Conservation (phyloP, 2,329 filamentous ascomycete species). For the Fusarium brevicatenulatum region DNA sequence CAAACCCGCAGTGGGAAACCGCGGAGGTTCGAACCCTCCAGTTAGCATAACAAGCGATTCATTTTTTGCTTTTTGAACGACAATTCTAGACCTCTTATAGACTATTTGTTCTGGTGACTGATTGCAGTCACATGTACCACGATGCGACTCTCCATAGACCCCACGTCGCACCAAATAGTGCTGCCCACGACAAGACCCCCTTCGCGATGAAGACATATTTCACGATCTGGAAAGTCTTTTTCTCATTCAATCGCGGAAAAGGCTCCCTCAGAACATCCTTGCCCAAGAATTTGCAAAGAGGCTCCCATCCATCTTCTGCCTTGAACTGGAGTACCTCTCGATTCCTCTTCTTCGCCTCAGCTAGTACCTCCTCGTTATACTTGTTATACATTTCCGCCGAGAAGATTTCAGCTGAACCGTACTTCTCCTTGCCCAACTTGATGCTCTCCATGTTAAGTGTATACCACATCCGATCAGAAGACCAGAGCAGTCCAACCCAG, state of each 20-base stretch:
- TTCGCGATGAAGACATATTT: conserved; percentile 25
- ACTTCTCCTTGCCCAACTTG: neutral
- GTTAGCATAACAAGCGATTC: conserved; percentile 29
- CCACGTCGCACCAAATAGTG: conserved; percentile 20
- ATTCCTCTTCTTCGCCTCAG: conserved; percentile 45
- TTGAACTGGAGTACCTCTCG: conserved; percentile 43
- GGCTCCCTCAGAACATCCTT: conserved; percentile 27
- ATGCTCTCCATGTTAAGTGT: conserved; percentile 27
- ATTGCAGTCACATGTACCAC: neutral
- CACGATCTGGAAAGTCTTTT: conserved; percentile 23
- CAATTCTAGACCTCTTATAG: rapidly evolving
- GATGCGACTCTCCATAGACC: conserved; percentile 10
- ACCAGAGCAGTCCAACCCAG: conserved; percentile 40
- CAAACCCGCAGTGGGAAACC: conserved; percentile 42
- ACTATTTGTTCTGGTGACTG: neutral
- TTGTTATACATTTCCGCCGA: neutral
- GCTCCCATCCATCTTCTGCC: conserved; percentile 54
- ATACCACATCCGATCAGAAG: conserved; percentile 45
- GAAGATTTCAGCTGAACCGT: neutral
- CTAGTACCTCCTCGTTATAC: conserved; percentile 40
- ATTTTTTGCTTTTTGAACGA: neutral
- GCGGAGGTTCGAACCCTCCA: conserved; percentile 42
- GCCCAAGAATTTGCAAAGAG: conserved; percentile 52
- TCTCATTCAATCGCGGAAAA: conserved; percentile 37
- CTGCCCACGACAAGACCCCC: conserved; percentile 26